A percentile compares a stretch with the other conserved stretches of the same genome.
phyloP scores from a whole-genome alignment of 225 moss, liverwort and hornwort genomes.

The Pseudisothecium myosuroides region DNA sequence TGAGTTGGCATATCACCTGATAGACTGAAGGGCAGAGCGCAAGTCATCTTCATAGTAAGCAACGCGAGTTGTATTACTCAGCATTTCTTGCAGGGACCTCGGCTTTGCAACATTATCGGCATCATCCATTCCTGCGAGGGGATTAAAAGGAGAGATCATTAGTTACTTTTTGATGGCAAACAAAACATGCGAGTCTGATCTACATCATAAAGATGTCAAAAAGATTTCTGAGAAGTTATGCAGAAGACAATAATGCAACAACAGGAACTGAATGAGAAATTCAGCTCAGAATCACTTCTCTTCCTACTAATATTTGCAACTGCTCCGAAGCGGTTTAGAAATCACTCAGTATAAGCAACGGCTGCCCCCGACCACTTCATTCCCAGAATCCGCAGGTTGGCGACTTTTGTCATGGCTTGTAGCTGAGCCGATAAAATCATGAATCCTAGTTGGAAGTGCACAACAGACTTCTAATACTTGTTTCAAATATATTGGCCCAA shows the following conservation, averaged over 20 bases:
- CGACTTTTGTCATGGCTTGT: too few relatives aligned
- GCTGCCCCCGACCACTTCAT: too few relatives aligned
- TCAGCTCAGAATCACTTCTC: neutral
- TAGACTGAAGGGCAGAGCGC: constrained; percentile 18
- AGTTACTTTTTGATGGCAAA: neutral
- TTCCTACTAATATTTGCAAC: too few relatives aligned
- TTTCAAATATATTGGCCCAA: neutral
- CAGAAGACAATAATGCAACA: neutral
- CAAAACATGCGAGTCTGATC: neutral
- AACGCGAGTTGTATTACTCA: constrained; percentile 37
- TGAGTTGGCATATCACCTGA: constrained; percentile 11
- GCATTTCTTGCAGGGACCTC: constrained; percentile 13
- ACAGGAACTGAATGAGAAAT: neutral
- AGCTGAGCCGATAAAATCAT: too few relatives aligned
- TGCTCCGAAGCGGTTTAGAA: too few relatives aligned
- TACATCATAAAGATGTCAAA: neutral
- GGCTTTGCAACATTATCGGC: constrained; percentile 30
- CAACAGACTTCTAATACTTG: too few relatives aligned
- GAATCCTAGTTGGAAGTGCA: too few relatives aligned
- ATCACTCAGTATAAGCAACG: too few relatives aligned
- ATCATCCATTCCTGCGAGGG: constrained; percentile 69
- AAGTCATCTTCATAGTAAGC: constrained; percentile 47
- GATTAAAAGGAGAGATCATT: too few relatives aligned
- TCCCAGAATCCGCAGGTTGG: too few relatives aligned
- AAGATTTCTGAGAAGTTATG: neutral